Evolutionary conservation across 306 rosid genomes (phyloP).

Genomic region (Rosa rugosa): DNA sequence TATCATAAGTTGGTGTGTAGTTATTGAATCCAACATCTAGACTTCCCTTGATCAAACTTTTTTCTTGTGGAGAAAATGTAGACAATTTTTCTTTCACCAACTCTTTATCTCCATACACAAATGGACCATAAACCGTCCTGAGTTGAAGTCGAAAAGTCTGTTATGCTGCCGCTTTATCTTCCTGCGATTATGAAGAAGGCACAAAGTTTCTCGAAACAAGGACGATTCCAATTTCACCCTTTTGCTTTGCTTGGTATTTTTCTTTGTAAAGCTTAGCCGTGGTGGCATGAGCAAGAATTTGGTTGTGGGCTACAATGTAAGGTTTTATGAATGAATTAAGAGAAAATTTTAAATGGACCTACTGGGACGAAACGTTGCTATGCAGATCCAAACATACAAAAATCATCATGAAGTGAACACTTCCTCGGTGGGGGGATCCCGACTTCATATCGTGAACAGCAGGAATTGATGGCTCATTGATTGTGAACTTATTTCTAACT

Average conservation of each 20-base stretch:
- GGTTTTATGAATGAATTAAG: slow-evolving; percentile 30
- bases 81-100: slow-evolving; percentile 35
- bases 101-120: slow-evolving; percentile 13
- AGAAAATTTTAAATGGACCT: slow-evolving; percentile 15
- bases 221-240: slow-evolving; percentile 42
- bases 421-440: slow-evolving; percentile 51
- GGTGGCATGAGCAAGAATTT: slow-evolving; percentile 39
- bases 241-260: slow-evolving; percentile 36
- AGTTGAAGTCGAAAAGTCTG: slow-evolving; percentile 27
- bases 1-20: slow-evolving; percentile 27
- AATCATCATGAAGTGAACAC: slow-evolving; percentile 39
- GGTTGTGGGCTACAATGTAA: slow-evolving; percentile 34
- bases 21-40: slow-evolving; percentile 31
- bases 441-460: slow-evolving; percentile 21
- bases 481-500: slow-evolving; percentile 52
- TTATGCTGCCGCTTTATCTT: slow-evolving; percentile 36
- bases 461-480: slow-evolving; percentile 41
- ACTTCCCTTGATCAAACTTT: slow-evolving; percentile 20
- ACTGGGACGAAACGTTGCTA: slow-evolving; percentile 37
- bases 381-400: slow-evolving; percentile 33
- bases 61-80: slow-evolving; percentile 15
- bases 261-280: slow-evolving; percentile 27
- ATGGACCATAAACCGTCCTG: slow-evolving; percentile 37
- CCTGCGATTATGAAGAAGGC: slow-evolving; percentile 25
- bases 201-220: slow-evolving; percentile 11